Conservation (phyloP, 208 protist genomes). For the Leishmania arabica region DNA sequence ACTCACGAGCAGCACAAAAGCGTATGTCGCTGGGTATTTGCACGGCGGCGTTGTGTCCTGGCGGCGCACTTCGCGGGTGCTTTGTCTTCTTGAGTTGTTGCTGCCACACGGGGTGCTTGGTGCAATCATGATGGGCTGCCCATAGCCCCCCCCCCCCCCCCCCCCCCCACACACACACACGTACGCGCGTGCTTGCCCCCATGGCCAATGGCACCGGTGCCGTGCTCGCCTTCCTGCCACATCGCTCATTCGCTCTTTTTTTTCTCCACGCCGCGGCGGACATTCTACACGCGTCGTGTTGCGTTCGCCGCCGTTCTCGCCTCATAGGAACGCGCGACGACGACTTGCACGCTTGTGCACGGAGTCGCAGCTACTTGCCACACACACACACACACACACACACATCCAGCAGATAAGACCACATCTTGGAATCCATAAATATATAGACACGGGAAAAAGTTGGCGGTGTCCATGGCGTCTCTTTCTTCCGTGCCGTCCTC, state of each 20-base stretch:
- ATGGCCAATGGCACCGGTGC: background rate
- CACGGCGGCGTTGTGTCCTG: background rate
- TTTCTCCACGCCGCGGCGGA: background rate
- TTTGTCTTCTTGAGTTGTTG: background rate
- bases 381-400: background rate
- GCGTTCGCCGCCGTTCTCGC: background rate
- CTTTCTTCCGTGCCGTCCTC: constrained; percentile 5
- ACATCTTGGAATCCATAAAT: background rate
- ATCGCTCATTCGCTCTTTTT: constrained; percentile 5
- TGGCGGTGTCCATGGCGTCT: background rate
- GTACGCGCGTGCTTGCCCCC: too few relatives aligned
- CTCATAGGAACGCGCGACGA: background rate
- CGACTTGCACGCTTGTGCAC: background rate
- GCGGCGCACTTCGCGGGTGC: background rate
- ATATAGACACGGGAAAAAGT: background rate
- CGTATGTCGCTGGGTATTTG: background rate
- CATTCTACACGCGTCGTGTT: background rate
- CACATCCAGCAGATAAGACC: background rate
- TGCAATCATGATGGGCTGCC: background rate
- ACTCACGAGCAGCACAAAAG: background rate
- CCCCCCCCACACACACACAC: too few relatives aligned
- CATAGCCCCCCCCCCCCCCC: too few relatives aligned
- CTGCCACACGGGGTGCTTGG: background rate
- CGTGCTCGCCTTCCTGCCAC: background rate
- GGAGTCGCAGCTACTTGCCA: background rate